Conservation (phyloP, 345 rosid species). For the Aquilaria sinensis region DNA sequence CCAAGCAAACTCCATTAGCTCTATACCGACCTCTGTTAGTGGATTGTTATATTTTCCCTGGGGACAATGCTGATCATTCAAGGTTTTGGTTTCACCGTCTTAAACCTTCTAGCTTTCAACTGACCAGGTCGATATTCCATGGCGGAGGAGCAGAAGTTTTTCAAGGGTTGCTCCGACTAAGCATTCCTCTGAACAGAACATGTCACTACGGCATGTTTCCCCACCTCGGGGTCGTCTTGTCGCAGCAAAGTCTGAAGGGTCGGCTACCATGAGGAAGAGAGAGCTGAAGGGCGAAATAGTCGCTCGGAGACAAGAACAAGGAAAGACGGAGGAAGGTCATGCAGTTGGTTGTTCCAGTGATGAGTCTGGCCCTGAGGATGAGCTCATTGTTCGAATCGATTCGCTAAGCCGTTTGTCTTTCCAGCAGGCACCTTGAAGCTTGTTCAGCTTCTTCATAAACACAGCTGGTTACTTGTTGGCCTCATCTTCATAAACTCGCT, state of each 20-base stretch:
- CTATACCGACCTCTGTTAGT: too few species aligned
- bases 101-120: conserved; percentile 1
- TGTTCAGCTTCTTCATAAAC: not conserved
- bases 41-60: not conserved
- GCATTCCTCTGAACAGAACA: conserved; percentile 29
- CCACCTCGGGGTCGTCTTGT: conserved; percentile 22
- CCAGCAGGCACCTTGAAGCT: conserved; percentile 25
- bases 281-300: conserved; percentile 11
- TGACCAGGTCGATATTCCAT: conserved; percentile 41
- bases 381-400: conserved; percentile 54
- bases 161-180: conserved; percentile 15
- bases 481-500: not conserved
- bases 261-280: conserved; percentile 27
- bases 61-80: not conserved
- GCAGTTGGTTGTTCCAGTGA: conserved; percentile 40
- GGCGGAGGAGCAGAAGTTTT: conserved; percentile 33
- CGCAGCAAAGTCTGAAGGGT: conserved; percentile 55
- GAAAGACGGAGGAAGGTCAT: conserved; percentile 5
- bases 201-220: conserved; percentile 30
- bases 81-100: conserved; percentile 8
- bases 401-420: conserved; percentile 67
- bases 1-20: too few species aligned
- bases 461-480: not conserved
- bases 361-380: conserved; percentile 50
- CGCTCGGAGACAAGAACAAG: conserved; percentile 11